Base-by-base conservation (phyloP, 208 protist genomes). In the Herpetomonas tarakana region DNA sequence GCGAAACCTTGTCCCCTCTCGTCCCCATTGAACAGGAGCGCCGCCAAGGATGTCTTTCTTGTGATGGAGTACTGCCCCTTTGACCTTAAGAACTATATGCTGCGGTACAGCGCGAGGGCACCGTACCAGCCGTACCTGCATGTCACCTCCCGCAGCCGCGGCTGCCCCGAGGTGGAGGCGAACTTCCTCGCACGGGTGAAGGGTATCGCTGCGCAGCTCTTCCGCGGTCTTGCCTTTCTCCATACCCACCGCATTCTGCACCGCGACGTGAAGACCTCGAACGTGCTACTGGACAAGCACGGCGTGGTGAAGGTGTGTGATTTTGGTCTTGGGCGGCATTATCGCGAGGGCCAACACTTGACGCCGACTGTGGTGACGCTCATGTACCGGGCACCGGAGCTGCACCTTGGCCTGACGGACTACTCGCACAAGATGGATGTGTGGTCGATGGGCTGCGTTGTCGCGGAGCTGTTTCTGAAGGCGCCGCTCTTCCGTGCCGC, bases 401-500 rank as follows among this genome's bases (percentile, higher is more conserved):
- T 98, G 18, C 81, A 97, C 54, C 83, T 98, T 35, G 92, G 92
- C 39, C 53, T 88, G 11, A 46, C 51, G 11, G 84, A 91, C 68
- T 93, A 94, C 60, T 96, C 92, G 0, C 86, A 96, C 44, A 76
- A 89, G 21, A 93, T 99, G 69, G 97, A 98, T 74, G 80, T 98
- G 18, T 99, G 96, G 97, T 98, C 94, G 12, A 58, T 85, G 3
- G 97, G 94, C 18, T 99, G 97, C 83, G 98, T 99, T 26, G 73
- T 99, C 31, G 98, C 96, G 2, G 98, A 99, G 78, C 69, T 99
- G 14, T 91, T 99, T 46, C 61, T 99, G 2, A 96, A 98, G 31
- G 76, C 88, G 38, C 98, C 98, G 6, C 83, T 99, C 14, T 99
- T 99, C 39, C 73, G 63, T 29, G 90, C 92, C 7, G 63, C 72